A percentile compares a stretch with the other conserved stretches of the same genome.
Evolutionary conservation across 78 protist species (phyloP).

Genomic region (Emiliania huxleyi): DNA sequence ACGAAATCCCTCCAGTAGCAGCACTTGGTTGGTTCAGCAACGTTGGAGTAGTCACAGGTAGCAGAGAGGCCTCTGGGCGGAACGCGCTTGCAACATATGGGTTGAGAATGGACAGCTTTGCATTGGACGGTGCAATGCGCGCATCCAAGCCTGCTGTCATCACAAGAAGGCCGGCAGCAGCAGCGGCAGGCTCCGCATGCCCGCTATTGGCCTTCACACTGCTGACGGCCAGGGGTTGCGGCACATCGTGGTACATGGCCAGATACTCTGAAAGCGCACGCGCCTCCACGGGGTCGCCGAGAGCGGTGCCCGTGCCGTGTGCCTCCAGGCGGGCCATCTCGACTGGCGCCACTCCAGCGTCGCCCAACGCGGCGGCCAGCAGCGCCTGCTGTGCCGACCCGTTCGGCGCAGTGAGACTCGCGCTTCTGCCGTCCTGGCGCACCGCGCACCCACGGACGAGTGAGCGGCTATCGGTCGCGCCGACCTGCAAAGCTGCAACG

Average conservation of each 20-base stretch:
- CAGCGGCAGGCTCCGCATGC: conserved; percentile 63
- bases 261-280: background rate
- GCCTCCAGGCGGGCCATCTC: background rate
- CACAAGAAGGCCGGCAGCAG: background rate
- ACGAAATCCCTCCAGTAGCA: background rate
- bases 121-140: background rate
- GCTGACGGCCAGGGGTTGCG: conserved; percentile 34
- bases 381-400: background rate
- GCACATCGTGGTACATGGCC: background rate
- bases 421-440: background rate
- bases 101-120: background rate
- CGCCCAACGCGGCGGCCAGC: background rate
- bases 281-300: background rate
- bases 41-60: background rate
- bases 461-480: background rate
- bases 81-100: background rate
- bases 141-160: background rate
- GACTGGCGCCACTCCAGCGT: background rate
- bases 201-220: conserved; percentile 72
- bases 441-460: background rate
- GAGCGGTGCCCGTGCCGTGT: background rate
- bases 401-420: background rate
- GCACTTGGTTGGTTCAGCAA: no score
- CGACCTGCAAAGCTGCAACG: background rate
- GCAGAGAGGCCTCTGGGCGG: background rate